These are phyloP conservation scores for Aspergillus glaucus DNA, from an alignment of 2,329 filamentous ascomycete genomes.

Conservation along the genomic window DNA sequence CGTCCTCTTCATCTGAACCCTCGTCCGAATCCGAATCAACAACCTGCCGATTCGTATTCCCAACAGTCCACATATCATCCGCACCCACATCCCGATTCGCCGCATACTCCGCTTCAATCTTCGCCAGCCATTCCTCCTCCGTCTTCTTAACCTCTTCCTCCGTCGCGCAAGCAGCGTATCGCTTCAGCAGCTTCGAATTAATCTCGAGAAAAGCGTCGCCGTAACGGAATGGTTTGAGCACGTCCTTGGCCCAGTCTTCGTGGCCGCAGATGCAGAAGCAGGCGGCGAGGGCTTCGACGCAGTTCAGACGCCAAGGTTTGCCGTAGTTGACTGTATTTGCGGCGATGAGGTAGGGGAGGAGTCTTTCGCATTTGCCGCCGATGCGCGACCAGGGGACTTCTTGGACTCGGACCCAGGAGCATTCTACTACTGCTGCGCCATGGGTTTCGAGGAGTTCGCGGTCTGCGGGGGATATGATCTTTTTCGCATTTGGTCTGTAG, in stretches of 20 bases:
- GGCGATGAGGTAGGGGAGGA: constrained; percentile 90
- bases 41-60: constrained; percentile 70
- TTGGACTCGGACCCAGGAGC: constrained; percentile 86
- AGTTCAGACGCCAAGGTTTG: constrained; percentile 90
- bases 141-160: constrained; percentile 77
- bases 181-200: constrained; percentile 72
- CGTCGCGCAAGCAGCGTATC: constrained; percentile 76
- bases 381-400: constrained; percentile 90
- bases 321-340: constrained; percentile 98
- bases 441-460: constrained; percentile 73
- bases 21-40: constrained; percentile 38
- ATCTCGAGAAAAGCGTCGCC: constrained; percentile 85
- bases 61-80: constrained; percentile 81
- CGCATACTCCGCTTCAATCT: constrained; percentile 82
- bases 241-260: constrained; percentile 78
- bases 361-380: constrained; percentile 83
- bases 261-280: constrained; percentile 92
- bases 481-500: constrained; percentile 73
- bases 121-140: constrained; percentile 80
- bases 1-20: constrained; percentile 44
- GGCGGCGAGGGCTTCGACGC: constrained; percentile 87
- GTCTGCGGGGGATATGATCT: constrained; percentile 76
- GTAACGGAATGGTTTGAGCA: constrained; percentile 80
- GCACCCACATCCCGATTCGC: constrained; percentile 59
- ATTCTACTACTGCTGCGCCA: constrained; percentile 93